Evolutionary conservation across 2,329 filamentous ascomycete species (phyloP).

Genomic region (Tetracladium maxilliforme): DNA sequence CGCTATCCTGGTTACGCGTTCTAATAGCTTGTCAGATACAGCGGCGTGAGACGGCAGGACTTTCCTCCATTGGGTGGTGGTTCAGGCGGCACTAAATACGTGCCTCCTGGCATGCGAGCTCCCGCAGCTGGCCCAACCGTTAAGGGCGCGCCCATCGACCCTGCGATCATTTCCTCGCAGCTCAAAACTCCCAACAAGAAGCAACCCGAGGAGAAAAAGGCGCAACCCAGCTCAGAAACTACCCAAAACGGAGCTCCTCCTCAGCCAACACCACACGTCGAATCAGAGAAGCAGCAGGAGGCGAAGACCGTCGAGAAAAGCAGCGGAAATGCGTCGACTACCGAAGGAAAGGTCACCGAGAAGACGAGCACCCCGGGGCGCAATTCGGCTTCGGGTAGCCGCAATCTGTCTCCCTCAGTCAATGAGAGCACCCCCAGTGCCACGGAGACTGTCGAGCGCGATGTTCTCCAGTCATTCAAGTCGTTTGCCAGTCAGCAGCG

Average conservation of each 20-base stretch:
- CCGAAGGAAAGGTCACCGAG: slow-evolving; percentile 19
- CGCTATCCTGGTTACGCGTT: slow-evolving; percentile 1
- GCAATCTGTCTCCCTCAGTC: slow-evolving; percentile 9
- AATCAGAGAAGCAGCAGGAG: slow-evolving; percentile 6
- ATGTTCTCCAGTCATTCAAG: slow-evolving; percentile 49
- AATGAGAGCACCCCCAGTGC: slow-evolving; percentile 29
- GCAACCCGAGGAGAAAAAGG: slow-evolving; percentile 8
- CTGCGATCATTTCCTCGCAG: slow-evolving; percentile 83
- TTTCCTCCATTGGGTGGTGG: slow-evolving; percentile 43
- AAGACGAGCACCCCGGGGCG: slow-evolving; percentile 15
- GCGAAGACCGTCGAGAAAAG: too few species aligned
- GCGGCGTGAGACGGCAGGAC: slow-evolving; percentile 67
- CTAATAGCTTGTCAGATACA: slow-evolving; percentile 46
- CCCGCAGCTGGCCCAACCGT: slow-evolving; percentile 61
- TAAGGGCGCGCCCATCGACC: slow-evolving; percentile 65
- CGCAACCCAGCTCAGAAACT: slow-evolving; percentile 13
- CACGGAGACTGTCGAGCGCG: slow-evolving; percentile 44
- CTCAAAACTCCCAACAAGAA: slow-evolving; percentile 34
- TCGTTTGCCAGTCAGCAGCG: slow-evolving; percentile 44
- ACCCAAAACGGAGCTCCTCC: too few species aligned
- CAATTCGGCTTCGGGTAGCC: slow-evolving; percentile 17
- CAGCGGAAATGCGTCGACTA: not conserved
- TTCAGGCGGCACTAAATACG: slow-evolving; percentile 55
- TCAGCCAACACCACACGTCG: slow-evolving; percentile 2
- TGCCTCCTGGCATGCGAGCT: slow-evolving; percentile 74